Evolutionary conservation across 106 monocot genomes (phyloP), one percentile per base, ranked within the genome.

Genomic region (Dendrobium huoshanense): DNA sequence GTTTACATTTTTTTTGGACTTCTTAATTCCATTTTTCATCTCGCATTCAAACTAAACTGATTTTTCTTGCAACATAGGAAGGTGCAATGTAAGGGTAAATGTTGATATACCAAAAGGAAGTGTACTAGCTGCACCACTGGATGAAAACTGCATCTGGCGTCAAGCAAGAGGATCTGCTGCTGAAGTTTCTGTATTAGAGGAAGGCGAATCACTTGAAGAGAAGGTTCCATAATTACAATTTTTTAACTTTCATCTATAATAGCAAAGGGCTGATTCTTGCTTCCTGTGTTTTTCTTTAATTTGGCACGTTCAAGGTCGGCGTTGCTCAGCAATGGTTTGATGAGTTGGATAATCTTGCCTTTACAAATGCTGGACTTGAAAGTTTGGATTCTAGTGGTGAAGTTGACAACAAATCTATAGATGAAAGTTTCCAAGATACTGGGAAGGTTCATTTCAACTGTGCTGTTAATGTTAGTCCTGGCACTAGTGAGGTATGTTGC

Each of bases 291-390:
- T 17, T 10, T 61, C 47, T 55, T 1, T 77, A 47, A 75, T 67
- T 77, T 22, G 2, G 51, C 42, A 48, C 10, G 44, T 78, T 67
- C 40, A 81, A 97, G 97, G 92, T 97, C 73, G 89, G 97, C 56
- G 86, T 92, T 72, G 92, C 97, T 51, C 97, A 97, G 40, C 88
- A 94, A 76, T 97, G 94, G 94, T 97, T 87, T 43, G 92, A 97
- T 83, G 94, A 94, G 81, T 81, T 94, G 79, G 94, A 96, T 86
- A 94, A 94, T 67, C 93, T 96, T 79, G 93, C 90, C 27, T 93
- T 91, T 67, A 75, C 89, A 31, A 75, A 79, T 41, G 8, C 82
- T 16, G 59, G 31, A 24, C 31, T 44, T 18, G 74, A 44, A 44
- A 74, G 43, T 44, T 22, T 75, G n/a, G 91, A 85, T 41, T 42